These are phyloP conservation scores for Dothistroma septosporum DNA, from an alignment of 2,329 filamentous ascomycete genomes.

Conservation along the genomic window DNA sequence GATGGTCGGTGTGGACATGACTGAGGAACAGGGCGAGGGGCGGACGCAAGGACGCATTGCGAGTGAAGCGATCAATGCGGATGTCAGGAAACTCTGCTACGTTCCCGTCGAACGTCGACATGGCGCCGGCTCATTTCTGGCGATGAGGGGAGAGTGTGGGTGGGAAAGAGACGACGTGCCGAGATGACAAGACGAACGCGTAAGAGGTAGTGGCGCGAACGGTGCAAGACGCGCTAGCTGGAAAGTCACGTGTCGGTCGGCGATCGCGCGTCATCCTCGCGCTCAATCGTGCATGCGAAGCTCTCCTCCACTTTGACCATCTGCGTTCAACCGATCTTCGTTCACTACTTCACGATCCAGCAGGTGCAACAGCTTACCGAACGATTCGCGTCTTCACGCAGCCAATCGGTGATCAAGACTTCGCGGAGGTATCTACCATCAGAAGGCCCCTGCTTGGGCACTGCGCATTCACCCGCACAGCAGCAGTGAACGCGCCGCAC, in stretches of 20 bases:
- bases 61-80: constrained; percentile 76
- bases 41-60: constrained; percentile 47
- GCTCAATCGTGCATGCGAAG: not conserved
- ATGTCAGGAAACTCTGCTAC: constrained; percentile 76
- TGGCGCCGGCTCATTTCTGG: constrained; percentile 34
- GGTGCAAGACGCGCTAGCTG: not conserved
- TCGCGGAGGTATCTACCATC: too few relatives aligned
- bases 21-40: constrained; percentile 83
- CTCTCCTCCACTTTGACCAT: not conserved
- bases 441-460: not conserved
- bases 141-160: not conserved
- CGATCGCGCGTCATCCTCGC: not conserved
- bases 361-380: too few relatives aligned
- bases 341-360: too few relatives aligned
- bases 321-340: too few relatives aligned
- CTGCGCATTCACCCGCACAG: not conserved
- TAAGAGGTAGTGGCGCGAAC: too few relatives aligned
- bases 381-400: too few relatives aligned
- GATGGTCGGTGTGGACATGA: constrained; percentile 88
- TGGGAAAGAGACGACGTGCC: not conserved
- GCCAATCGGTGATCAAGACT: too few relatives aligned
- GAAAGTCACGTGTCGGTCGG: not conserved
- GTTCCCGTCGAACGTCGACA: constrained; percentile 75
- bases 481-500: not conserved
- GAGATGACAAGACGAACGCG: not conserved